Base-by-base conservation (phyloP, 768 basidiomycete genomes). In the Hypholoma sublateritium region DNA sequence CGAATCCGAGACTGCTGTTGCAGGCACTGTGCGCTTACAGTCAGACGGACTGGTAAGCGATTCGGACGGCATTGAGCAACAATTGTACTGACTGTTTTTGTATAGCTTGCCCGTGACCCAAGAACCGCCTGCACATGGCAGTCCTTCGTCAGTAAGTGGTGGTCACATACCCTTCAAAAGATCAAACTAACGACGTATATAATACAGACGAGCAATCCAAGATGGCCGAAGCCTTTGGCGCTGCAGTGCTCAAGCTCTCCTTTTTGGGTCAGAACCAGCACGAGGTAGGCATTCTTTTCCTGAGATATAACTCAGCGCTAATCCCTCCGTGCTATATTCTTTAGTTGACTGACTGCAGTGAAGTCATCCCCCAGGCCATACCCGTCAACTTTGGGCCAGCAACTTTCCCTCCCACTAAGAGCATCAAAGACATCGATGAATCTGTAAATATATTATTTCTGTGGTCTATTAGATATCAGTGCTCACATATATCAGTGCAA, bases 81-180 rank as follows among this genome's bases (percentile, higher is more conserved):
- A 7, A 36, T 36, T 7, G 1, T 4, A 17, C 9, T 41, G 39
- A 41, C 12, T 9, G 28, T 41, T 41, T 14, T 13, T 17, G 44
- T 16, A 24, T 49, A 68, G 70, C 58, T 74, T 48, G 72, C 71
- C 21, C 59, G 69, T 56, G 77, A 81, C 66, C 57, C 71, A 5
- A 68, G 76, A 46, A 83, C 80, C 21, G 72, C 77, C 13, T 81
- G 80, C 69, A 59, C 62, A 47, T 81, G 80, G 80, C 80, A 81
- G 65, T 68, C 70, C 1, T 72, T 76, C 57, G 75, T 73, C 28
- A 69, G 72, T 75, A 35, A 61, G 71, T 62, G 45, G 42, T 6
- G 14, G 14, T 51, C 14, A 21, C 22, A 45, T 14, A n/a, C 21
- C 50, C 25, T n/a, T 39, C 14, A 24, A 11, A 13, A 25, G n/a